Conservation (phyloP, 768 basidiomycete genomes). For the Favolaschia claudopus region DNA sequence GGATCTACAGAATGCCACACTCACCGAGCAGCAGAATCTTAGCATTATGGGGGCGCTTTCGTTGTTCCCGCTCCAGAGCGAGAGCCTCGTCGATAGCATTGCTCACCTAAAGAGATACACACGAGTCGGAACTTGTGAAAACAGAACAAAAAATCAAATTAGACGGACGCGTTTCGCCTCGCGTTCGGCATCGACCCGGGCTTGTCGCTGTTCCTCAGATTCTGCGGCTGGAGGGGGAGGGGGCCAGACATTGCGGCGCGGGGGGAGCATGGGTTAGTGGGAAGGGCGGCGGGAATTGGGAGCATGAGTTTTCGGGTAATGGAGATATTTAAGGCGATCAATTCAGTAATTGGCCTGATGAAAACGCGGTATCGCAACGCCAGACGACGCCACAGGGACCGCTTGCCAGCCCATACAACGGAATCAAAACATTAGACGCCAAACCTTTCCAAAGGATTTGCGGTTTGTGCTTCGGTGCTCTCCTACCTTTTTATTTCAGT, state of each 20-base stretch:
- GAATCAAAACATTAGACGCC: not conserved
- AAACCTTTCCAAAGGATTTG: not conserved
- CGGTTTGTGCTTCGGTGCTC: not conserved
- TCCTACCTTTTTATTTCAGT: too few relatives aligned
- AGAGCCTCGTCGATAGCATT: conserved; percentile 64
- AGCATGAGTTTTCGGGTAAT: conserved; percentile 9
- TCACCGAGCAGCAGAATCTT: conserved; percentile 67
- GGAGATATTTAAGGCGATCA: conserved; percentile 26
- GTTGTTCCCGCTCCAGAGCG: conserved; percentile 52
- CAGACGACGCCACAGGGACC: conserved; percentile 25
- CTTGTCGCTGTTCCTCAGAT: conserved; percentile 4
- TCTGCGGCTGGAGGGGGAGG: conserved; percentile 15
- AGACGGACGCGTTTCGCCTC: conserved; percentile 52
- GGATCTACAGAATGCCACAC: conserved; percentile 23
- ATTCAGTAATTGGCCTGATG: conserved; percentile 21
- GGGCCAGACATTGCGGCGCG: conserved; percentile 27
- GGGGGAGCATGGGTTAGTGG: conserved; percentile 18
- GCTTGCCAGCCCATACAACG: not conserved
- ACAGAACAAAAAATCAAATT: not conserved
- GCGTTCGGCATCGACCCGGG: conserved; percentile 23
- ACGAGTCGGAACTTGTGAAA: not conserved
- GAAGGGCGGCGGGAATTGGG: not conserved
- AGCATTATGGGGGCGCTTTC: conserved; percentile 46
- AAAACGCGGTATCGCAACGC: conserved; percentile 10
- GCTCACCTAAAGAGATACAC: conserved; percentile 38